Conservation (phyloP, 371 early-diverging fungal species). For the Rhizopus arrhizus region DNA sequence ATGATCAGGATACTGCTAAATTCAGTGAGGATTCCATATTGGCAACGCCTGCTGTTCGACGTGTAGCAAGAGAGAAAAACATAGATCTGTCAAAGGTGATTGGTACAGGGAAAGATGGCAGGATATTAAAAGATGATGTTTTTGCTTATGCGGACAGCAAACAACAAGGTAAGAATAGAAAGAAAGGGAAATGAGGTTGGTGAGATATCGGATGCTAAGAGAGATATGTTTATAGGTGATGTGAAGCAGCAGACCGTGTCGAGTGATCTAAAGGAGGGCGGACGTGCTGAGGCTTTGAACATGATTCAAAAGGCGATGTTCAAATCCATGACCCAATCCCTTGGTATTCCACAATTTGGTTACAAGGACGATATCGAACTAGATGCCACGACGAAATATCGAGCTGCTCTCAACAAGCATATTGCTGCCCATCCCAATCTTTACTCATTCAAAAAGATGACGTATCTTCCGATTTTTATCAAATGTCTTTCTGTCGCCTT, state of each 20-base stretch:
- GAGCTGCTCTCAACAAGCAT: constrained; percentile 69
- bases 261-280: background rate
- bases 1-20: background rate
- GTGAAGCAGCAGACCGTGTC: no score
- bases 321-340: constrained; percentile 91
- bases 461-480: constrained; percentile 94
- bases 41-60: constrained; percentile 92
- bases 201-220: no score
- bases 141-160: constrained; percentile 49
- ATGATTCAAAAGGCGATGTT: constrained; percentile 96
- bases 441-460: constrained; percentile 75
- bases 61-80: constrained; percentile 79
- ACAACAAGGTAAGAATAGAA: constrained; percentile 13
- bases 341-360: constrained; percentile 93
- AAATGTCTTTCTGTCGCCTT: constrained; percentile 90
- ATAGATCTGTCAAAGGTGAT: constrained; percentile 73
- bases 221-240: no score
- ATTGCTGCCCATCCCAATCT: constrained; percentile 41
- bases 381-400: constrained; percentile 67
- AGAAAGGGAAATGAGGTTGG: background rate
- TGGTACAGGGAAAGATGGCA: constrained; percentile 87
- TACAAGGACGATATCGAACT: constrained; percentile 90
- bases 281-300: constrained; percentile 59
- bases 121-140: constrained; percentile 92
- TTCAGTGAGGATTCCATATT: constrained; percentile 24